Conservation (phyloP, 345 rosid species). For the Geranium brycei region DNA sequence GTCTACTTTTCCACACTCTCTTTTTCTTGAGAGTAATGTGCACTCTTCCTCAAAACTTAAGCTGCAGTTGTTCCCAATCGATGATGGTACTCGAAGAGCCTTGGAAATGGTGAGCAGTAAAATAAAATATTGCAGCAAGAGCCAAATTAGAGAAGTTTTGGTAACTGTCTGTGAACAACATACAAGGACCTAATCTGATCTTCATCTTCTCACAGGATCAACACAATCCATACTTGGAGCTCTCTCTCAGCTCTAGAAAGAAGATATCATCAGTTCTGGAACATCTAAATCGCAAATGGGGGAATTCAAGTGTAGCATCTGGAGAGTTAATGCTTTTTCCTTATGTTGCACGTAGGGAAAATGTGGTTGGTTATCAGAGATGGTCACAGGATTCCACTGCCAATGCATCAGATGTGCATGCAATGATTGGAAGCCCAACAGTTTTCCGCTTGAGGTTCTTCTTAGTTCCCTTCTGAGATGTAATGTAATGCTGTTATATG, state of each 20-base stretch:
- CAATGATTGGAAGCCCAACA: constrained; percentile 57
- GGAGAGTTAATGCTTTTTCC: constrained; percentile 86
- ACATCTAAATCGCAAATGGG: constrained; percentile 96
- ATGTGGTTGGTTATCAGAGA: constrained; percentile 37
- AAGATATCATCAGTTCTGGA: constrained; percentile 91
- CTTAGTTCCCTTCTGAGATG: constrained; percentile 12
- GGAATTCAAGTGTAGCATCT: constrained; percentile 60
- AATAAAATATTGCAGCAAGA: constrained; percentile 9
- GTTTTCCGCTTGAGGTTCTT: constrained; percentile 82
- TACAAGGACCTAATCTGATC: constrained; percentile 7
- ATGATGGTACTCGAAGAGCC: constrained; percentile 73
- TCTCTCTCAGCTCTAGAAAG: constrained; percentile 84
- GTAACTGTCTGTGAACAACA: constrained; percentile 7
- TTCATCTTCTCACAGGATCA: constrained; percentile 57
- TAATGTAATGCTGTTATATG: constrained; percentile 4
- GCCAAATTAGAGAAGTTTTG: constrained; percentile 7
- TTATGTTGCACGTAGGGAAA: constrained; percentile 51
- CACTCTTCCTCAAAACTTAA: constrained; percentile 56
- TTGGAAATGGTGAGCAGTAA: constrained; percentile 65
- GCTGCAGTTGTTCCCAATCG: constrained; percentile 94
- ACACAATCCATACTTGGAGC: constrained; percentile 93
- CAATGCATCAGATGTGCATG: constrained; percentile 67
- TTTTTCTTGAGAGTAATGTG: constrained; percentile 32
- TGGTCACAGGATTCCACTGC: constrained; percentile 70
- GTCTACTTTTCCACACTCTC: constrained; percentile 33